Evolutionary conservation across 1,284 basidiomycete genomes (phyloP), one percentile per base, ranked within the genome.

Genomic region (Earliella scabrosa): DNA sequence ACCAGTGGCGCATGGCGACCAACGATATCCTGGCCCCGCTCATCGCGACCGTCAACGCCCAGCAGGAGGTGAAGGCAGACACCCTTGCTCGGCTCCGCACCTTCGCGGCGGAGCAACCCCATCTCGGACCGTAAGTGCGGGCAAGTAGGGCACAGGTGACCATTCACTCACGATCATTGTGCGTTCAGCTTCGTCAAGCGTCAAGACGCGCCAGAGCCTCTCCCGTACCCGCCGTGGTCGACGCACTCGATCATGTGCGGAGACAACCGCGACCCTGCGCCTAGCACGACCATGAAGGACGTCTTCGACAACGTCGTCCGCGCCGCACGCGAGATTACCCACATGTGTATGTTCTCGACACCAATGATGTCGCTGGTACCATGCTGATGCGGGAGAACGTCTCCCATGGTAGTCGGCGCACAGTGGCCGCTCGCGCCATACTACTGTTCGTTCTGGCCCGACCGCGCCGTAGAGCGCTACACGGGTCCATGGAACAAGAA

Each of bases 401-500:
- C n/a, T n/a, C n/a, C 10, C 24, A 40, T 10, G 11, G 20, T n/a
- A 64, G 63, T 63, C 20, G 56, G 55, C 1, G 21, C 36, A 4
- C 4, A 32, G 1, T 64, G 55, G 54, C 60, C 55, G 7, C 16
- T 18, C 10, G 8, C 16, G 1, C 26, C 46, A 21, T 53, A 56
- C 48, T 27, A 50, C 20, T 60, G 60, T 23, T 32, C 49, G n/a
- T 48, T 54, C 21, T 64, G 63, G 63, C 59, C 63, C 2, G 54
- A 50, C 2, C 64, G 64, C n/a, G 61, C 66, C 0, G 61, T 64
- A 1, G 66, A 68, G 54, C 35, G 65, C 36, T 68, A 63, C 49
- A 50, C 38, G 5, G 66, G 67, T 1, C 61, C 66, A n/a, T 67
- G 64, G 47, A 63, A 67, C 47, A 60, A 56, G 29, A 63, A 52